A percentile compares a stretch with the other conserved stretches of the same genome.
Evolutionary conservation across 345 rosid species (phyloP).

Genomic region (Eucalyptus pauciflora): DNA sequence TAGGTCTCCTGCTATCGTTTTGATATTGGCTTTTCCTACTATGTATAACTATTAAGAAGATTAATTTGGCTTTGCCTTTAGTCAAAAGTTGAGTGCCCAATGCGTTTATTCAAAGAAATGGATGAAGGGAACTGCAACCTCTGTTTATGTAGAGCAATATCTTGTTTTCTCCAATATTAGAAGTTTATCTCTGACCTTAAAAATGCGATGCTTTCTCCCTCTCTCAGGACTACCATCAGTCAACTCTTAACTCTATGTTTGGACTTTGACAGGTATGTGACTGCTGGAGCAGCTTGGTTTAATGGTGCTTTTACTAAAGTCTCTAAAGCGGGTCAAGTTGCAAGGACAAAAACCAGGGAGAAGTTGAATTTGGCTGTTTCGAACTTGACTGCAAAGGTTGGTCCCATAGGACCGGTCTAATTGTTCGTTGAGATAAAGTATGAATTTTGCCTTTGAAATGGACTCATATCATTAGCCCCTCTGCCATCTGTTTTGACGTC

Average conservation of each 20-base stretch:
- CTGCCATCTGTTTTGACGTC: background rate
- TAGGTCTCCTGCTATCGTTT: background rate
- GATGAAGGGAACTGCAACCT: background rate
- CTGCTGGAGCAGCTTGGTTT: conserved; percentile 84
- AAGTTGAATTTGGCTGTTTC: conserved; percentile 75
- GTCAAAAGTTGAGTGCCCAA: background rate
- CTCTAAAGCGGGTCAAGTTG: conserved; percentile 87
- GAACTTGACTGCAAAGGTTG: conserved; percentile 75
- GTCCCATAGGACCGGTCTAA: background rate
- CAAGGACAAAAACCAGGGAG: conserved; percentile 79
- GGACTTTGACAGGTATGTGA: conserved; percentile 45
- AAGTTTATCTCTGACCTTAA: background rate
- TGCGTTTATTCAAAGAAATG: background rate
- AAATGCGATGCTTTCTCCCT: background rate
- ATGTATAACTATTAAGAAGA: background rate
- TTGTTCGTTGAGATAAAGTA: background rate
- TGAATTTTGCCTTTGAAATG: background rate
- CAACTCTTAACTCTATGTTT: background rate
- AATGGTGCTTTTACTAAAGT: conserved; percentile 85
- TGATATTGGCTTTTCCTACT: background rate
- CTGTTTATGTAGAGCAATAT: background rate
- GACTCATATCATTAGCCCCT: background rate
- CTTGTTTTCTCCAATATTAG: background rate
- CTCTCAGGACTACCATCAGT: background rate
- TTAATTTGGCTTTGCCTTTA: background rate